Base-by-base conservation (phyloP, 139 green algal species). In the Micractinium conductrix region DNA sequence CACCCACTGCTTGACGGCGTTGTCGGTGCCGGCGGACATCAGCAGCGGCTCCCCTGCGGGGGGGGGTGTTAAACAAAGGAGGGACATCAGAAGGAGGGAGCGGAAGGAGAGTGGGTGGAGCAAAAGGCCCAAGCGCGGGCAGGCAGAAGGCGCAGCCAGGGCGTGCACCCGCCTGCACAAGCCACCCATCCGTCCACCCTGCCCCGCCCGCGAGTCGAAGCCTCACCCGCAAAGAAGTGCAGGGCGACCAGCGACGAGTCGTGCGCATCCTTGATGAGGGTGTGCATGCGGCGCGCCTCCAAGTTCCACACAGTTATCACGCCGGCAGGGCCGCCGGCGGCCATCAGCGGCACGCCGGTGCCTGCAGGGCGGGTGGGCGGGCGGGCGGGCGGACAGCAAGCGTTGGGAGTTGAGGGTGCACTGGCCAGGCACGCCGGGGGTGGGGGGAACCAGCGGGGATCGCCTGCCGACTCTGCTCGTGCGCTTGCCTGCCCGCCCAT, bases 1-100 rank as follows among this genome's bases (percentile, higher is more conserved):
- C 50, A 98, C 91, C 96, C 96, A 99, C 69, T 99, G 94, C 92
- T 98, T 98, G n/a, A 98, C 50, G 43, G 91, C 87, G 92, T 99
- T 99, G 93, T 99, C 97, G 0, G 81, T 90, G 4, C 80, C 94
- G 22, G 88, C 73, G 37, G 90, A 95, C 93, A 99, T 95, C 22
- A 99, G 93, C 38, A 96, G 81, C 4, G 95, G 96, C 90, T 98
- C 94, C 19, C 92, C 90, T 65, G 78, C 72, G 67, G 37, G 26
- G 8, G 8, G 37, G 70, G 42, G 2, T 26, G 70, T 22, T 2
- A 17, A 40, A 45, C 9, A 7, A 40, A 33, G 22, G 33, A 55
- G 28, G 24, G 90, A 83, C 76, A 91, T 35, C 9, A 19, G 70
- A 35, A 35, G 7, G 12, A 55, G 40, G 2, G 28, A 7, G 71